phyloP scores from a whole-genome alignment of 1,284 basidiomycete species.

The Schizophyllum commune region DNA sequence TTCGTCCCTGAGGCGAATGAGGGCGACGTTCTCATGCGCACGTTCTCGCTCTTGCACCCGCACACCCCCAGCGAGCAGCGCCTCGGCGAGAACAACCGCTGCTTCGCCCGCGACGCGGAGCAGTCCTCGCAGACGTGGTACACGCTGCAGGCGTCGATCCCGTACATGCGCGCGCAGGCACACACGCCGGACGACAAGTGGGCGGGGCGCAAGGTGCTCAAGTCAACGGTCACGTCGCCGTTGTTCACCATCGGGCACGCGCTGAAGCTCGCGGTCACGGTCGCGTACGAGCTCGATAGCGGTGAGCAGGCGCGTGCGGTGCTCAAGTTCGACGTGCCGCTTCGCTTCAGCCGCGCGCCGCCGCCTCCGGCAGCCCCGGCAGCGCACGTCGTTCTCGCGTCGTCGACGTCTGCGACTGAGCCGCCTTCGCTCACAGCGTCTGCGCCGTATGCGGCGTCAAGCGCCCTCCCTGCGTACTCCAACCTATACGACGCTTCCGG shows the following conservation, averaged over 20 bases:
- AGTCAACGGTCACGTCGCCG: constrained; percentile 41
- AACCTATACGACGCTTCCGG: constrained; percentile 69
- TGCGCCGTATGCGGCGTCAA: constrained; percentile 21
- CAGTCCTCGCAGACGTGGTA: constrained; percentile 42
- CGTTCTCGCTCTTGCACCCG: constrained; percentile 48
- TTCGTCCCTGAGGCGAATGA: constrained; percentile 21
- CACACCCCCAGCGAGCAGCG: constrained; percentile 35
- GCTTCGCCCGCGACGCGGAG: constrained; percentile 33
- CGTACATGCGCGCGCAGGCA: constrained; percentile 27
- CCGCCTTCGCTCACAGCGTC: constrained; percentile 8
- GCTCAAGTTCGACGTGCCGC: constrained; percentile 39
- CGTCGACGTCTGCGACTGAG: constrained; percentile 11
- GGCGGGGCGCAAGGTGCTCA: constrained; percentile 35
- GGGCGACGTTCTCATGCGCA: constrained; percentile 20
- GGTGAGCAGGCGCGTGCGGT: constrained; percentile 27
- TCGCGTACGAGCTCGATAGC: constrained; percentile 40
- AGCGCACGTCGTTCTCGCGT: constrained; percentile 9
- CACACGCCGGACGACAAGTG: constrained; percentile 23
- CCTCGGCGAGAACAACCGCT: constrained; percentile 35
- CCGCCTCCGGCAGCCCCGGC: constrained; percentile 19
- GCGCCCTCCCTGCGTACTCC: constrained; percentile 62
- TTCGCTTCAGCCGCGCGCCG: constrained; percentile 39
- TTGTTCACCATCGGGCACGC: constrained; percentile 53
- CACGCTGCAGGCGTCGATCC: constrained; percentile 48
- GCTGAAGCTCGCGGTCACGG: constrained; percentile 42